Evolutionary conservation across 1,284 basidiomycete genomes (phyloP).

Genomic region (Amylostereum areolatum): DNA sequence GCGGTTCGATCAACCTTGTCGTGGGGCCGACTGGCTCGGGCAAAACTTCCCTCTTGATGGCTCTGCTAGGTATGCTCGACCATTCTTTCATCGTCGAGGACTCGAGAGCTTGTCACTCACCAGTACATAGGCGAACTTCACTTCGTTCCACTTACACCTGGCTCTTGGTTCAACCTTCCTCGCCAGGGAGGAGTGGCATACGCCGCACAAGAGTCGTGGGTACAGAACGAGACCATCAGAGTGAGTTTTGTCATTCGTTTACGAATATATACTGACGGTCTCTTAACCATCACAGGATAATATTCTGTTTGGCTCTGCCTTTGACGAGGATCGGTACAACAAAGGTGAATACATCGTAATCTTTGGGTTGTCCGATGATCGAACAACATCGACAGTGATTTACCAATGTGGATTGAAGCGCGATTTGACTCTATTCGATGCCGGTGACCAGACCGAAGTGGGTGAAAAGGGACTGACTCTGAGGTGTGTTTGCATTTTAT

Average conservation of each 20-base stretch:
- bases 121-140: slow-evolving; percentile 49
- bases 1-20: slow-evolving; percentile 55
- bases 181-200: slow-evolving; percentile 63
- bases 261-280: neutral
- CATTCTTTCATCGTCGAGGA: slow-evolving; percentile 3
- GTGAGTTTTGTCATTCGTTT: slow-evolving; percentile 14
- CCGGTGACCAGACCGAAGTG: slow-evolving; percentile 70
- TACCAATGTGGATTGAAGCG: slow-evolving; percentile 58
- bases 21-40: slow-evolving; percentile 56
- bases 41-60: slow-evolving; percentile 49
- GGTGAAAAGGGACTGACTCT: slow-evolving; percentile 61
- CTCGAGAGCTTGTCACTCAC: slow-evolving; percentile 16
- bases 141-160: slow-evolving; percentile 42
- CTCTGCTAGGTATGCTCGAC: slow-evolving; percentile 36
- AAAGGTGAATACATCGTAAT: slow-evolving; percentile 24
- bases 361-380: neutral
- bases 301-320: slow-evolving; percentile 37
- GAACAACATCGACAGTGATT: slow-evolving; percentile 38
- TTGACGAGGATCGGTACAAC: slow-evolving; percentile 35
- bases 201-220: slow-evolving; percentile 76
- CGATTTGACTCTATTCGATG: slow-evolving; percentile 63
- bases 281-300: slow-evolving; percentile 26
- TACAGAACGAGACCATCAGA: slow-evolving; percentile 48
- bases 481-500: slow-evolving; percentile 22
- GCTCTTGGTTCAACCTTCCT: slow-evolving; percentile 65